A percentile compares a stretch with the other conserved stretches of the same genome.
Evolutionary conservation across 2,329 filamentous ascomycete species (phyloP).

Genomic region (Phoma sp.): DNA sequence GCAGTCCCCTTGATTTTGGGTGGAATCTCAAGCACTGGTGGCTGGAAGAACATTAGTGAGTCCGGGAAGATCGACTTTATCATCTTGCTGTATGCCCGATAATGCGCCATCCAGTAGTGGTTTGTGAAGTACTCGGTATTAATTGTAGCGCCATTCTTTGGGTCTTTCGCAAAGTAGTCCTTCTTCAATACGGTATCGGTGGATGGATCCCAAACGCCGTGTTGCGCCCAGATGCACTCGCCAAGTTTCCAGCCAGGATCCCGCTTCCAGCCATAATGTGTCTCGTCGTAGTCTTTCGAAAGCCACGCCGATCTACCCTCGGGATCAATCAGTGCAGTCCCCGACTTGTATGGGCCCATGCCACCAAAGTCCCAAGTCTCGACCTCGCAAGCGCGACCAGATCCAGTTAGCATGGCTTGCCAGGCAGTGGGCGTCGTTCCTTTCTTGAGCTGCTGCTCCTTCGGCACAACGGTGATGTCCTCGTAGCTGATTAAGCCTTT

Average conservation of each 20-base stretch:
- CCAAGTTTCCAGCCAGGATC: constrained; percentile 89
- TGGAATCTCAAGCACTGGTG: constrained; percentile 88
- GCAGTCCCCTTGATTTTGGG: constrained; percentile 83
- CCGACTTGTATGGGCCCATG: constrained; percentile 89
- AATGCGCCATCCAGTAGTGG: constrained; percentile 87
- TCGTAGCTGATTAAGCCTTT: constrained; percentile 82
- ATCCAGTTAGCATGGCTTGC: constrained; percentile 91
- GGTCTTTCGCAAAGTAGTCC: constrained; percentile 85
- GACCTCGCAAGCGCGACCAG: constrained; percentile 86
- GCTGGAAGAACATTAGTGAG: constrained; percentile 88
- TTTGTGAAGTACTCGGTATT: constrained; percentile 89
- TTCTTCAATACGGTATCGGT: constrained; percentile 79
- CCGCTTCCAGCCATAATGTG: constrained; percentile 86
- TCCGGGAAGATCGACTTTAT: constrained; percentile 79
- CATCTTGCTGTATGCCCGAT: constrained; percentile 74
- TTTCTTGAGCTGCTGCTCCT: constrained; percentile 88
- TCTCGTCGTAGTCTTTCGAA: constrained; percentile 80
- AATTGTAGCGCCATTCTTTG: constrained; percentile 72
- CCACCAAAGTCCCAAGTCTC: constrained; percentile 93
- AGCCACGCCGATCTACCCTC: constrained; percentile 87
- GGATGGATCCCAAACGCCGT: constrained; percentile 89
- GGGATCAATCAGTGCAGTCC: constrained; percentile 82
- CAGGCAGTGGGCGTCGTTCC: constrained; percentile 92
- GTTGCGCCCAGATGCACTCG: constrained; percentile 96
- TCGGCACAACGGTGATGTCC: constrained; percentile 80